Evolutionary conservation across 805 yeast genomes (phyloP).

Genomic region (Starmerella stigmatis): DNA sequence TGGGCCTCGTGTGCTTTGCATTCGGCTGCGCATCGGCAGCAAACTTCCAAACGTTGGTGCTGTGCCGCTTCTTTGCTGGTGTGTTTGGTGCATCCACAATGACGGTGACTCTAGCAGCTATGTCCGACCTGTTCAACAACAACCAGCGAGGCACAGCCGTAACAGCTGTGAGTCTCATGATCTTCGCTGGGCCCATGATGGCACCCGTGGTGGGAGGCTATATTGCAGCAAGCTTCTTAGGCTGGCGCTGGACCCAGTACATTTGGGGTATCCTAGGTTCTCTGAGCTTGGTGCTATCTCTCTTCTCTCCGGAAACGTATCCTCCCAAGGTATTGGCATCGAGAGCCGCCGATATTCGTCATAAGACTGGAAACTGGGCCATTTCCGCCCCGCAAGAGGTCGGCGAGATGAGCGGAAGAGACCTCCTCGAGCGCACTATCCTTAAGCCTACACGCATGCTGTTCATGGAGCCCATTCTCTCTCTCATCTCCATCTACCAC

Average conservation of each 20-base stretch:
- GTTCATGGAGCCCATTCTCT: constrained; percentile 32
- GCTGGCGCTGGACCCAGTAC: constrained; percentile 49
- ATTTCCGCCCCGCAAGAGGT: constrained; percentile 55
- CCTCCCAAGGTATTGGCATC: constrained; percentile 53
- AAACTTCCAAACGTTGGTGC: constrained; percentile 31
- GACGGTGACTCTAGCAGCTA: constrained; percentile 15
- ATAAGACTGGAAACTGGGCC: constrained; percentile 70
- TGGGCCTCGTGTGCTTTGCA: constrained; percentile 28
- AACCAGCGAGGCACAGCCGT: constrained; percentile 16
- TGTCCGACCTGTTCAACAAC: constrained; percentile 17
- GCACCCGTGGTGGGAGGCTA: constrained; percentile 37
- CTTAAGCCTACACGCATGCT: constrained; percentile 30
- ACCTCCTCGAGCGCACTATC: constrained; percentile 32
- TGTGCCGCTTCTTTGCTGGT: constrained; percentile 73
- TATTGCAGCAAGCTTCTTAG: constrained; percentile 62
- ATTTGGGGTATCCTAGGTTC: constrained; percentile 37
- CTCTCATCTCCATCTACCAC: constrained; percentile 32
- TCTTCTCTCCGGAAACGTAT: constrained; percentile 53
- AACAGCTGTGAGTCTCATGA: constrained; percentile 11
- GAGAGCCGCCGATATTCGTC: constrained; percentile 54
- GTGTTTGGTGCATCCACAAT: constrained; percentile 62
- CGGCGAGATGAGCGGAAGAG: constrained; percentile 31
- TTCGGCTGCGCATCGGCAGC: constrained; percentile 20
- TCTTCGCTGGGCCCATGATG: constrained; percentile 21
- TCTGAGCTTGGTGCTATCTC: constrained; percentile 30